phyloP scores from a whole-genome alignment of 164 flowering plant species.

The Berberis thunbergii region DNA sequence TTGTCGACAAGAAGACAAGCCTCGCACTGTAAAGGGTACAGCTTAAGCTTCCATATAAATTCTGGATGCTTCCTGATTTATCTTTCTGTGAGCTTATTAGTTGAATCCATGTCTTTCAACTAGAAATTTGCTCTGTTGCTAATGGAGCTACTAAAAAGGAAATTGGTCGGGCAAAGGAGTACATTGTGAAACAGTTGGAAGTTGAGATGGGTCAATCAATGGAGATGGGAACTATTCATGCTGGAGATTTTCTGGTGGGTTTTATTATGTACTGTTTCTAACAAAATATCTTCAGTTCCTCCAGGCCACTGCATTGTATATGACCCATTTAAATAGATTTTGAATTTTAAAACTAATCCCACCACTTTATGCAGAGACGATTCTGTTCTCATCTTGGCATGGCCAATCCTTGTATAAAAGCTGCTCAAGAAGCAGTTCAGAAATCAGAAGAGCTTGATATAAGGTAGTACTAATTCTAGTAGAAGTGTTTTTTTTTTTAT shows the following conservation, averaged over 20 bases:
- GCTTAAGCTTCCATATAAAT: conserved; percentile 9
- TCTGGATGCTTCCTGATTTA: conserved; percentile 14
- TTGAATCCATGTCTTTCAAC: conserved; percentile 12
- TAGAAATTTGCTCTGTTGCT: conserved; percentile 40
- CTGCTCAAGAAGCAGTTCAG: conserved; percentile 44
- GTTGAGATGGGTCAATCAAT: conserved; percentile 33
- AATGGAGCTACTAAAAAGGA: conserved; percentile 46
- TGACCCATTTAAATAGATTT: no score
- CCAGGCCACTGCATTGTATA: no score
- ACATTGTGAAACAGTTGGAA: conserved; percentile 31
- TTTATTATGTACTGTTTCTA: not conserved
- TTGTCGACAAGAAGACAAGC: conserved; percentile 71
- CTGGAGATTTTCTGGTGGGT: conserved; percentile 39
- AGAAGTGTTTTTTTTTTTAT: no score
- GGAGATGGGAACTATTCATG: conserved; percentile 43
- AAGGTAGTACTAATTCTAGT: conserved; percentile 18
- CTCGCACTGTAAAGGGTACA: conserved; percentile 82
- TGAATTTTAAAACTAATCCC: not conserved
- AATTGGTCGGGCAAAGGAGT: conserved; percentile 32
- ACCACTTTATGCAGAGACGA: conserved; percentile 19
- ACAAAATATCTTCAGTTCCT: no score
- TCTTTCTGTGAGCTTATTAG: conserved; percentile 8
- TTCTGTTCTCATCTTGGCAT: conserved; percentile 38
- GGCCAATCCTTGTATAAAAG: conserved; percentile 33
- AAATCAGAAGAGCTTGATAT: conserved; percentile 42